Evolutionary conservation across 2,329 filamentous ascomycete species (phyloP).

Genomic region (Zalaria sp.): DNA sequence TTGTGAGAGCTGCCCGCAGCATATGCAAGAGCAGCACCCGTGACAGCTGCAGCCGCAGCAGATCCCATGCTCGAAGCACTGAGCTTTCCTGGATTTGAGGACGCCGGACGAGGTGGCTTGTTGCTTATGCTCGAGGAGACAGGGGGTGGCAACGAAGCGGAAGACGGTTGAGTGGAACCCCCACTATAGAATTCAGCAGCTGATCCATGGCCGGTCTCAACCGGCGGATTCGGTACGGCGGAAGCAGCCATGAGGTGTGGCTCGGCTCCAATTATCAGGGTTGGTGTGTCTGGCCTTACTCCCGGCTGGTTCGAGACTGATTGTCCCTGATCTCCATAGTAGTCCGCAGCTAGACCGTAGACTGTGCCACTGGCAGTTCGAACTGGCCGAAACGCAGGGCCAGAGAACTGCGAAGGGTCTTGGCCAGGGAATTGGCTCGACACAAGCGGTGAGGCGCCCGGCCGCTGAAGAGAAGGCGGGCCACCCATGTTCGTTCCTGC

Average conservation of each 20-base stretch:
- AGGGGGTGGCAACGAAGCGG: too few species aligned
- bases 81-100: constrained; percentile 3
- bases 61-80: constrained; percentile 20
- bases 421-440: constrained; percentile 45
- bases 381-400: constrained; percentile 27
- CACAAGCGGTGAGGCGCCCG: constrained; percentile 13
- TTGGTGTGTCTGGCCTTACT: constrained; percentile 36
- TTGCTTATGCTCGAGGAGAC: background rate
- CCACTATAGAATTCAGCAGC: constrained; percentile 42
- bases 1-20: constrained; percentile 17
- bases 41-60: constrained; percentile 21
- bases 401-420: constrained; percentile 30
- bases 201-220: constrained; percentile 46
- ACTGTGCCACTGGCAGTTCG: constrained; percentile 14
- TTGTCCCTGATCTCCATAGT: constrained; percentile 48
- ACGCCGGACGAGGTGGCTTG: background rate
- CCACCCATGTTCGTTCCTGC: constrained; percentile 8
- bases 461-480: constrained; percentile 3
- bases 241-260: constrained; percentile 40
- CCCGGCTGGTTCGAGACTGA: constrained; percentile 46
- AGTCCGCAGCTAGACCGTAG: constrained; percentile 41
- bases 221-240: constrained; percentile 34
- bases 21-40: constrained; percentile 28
- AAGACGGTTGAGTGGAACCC: constrained; percentile 1
- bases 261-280: constrained; percentile 40